Evolutionary conservation across 2,329 filamentous ascomycete genomes (phyloP), one percentile per base, ranked within the genome.

Genomic region (Didymella pomorum): DNA sequence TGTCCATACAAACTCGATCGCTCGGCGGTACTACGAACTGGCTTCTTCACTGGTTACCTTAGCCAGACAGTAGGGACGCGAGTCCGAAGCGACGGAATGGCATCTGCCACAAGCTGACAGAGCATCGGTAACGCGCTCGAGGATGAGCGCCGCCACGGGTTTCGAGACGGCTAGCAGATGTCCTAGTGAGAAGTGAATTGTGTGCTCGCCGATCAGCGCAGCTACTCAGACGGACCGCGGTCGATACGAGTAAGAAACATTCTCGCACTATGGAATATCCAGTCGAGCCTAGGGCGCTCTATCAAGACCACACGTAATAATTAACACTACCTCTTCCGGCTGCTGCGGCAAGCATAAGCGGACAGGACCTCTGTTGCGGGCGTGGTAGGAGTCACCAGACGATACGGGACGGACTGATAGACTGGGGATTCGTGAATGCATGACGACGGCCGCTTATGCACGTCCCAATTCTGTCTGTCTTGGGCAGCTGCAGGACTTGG

Each of bases 361-460:
- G 64, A 45, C 56, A 53, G 45, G 6, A 31, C 23, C 35, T 39
- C 52, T 46, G 28, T 55, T 51, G 54, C 54, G 54, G 54, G 48
- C 48, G 21, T n/a, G 28, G 28, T 29, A 18, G 47, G 56, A 54
- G 56, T 54, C 56, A 55, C 54, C 56, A 58, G 56, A 58, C 56
- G 31, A 58, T 48, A 52, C 51, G 46, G 56, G 42, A 59, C n/a
- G 51, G 47, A 55, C 35, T 52, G 51, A 59, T 47, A 37, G 47
- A 55, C 46, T 52, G 42, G 42, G 56, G 46, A 67, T 55, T 64
- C 18, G 63, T 60, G 66, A 69, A 72, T 75, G 72, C 71, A 74
- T 73, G 71, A 71, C 66, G 63, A 67, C 63, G 73, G 72, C 69
- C 70, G 73, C 71, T 71, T 71, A 73, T 73, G 71, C 72, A 75